Conservation (phyloP, 306 rosid genomes). For the Malus asiatica region DNA sequence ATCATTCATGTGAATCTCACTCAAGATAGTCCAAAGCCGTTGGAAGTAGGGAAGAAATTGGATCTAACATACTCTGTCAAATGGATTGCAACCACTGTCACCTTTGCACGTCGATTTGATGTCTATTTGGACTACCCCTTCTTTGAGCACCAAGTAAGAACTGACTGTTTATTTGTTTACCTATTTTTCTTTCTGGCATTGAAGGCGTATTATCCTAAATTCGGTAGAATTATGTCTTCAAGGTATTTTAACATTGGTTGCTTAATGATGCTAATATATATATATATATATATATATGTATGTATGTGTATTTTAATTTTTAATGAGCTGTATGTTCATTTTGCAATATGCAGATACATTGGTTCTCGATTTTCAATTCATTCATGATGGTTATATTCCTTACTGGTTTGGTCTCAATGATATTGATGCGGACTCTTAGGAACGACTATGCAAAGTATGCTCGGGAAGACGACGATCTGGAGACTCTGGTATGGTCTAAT, state of each 20-base stretch:
- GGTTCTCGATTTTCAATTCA: constrained; percentile 98
- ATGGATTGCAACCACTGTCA: constrained; percentile 70
- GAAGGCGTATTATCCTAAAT: neutral
- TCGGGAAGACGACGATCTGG: constrained; percentile 95
- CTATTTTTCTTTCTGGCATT: neutral
- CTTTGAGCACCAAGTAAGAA: constrained; percentile 91
- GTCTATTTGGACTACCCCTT: constrained; percentile 94
- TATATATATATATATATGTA: rapidly evolving
- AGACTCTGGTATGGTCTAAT: constrained; percentile 65
- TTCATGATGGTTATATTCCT: constrained; percentile 99
- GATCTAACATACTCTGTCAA: constrained; percentile 87
- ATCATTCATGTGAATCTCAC: constrained; percentile 91
- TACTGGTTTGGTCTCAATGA: constrained; percentile 99
- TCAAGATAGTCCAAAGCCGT: constrained; percentile 70
- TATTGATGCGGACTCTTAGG: constrained; percentile 94
- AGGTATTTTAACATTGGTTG: neutral
- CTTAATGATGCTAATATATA: constrained; percentile 7
- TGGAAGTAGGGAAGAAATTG: constrained; percentile 55
- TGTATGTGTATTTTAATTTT: neutral
- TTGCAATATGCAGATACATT: constrained; percentile 68
- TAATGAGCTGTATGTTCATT: constrained; percentile 15
- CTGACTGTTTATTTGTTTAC: neutral
- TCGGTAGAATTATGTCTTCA: neutral
- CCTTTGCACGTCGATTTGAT: constrained; percentile 90
- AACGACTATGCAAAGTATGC: constrained; percentile 99